Base-by-base conservation (phyloP, 108 stramenopile species). In the Skeletonema marinoi region DNA sequence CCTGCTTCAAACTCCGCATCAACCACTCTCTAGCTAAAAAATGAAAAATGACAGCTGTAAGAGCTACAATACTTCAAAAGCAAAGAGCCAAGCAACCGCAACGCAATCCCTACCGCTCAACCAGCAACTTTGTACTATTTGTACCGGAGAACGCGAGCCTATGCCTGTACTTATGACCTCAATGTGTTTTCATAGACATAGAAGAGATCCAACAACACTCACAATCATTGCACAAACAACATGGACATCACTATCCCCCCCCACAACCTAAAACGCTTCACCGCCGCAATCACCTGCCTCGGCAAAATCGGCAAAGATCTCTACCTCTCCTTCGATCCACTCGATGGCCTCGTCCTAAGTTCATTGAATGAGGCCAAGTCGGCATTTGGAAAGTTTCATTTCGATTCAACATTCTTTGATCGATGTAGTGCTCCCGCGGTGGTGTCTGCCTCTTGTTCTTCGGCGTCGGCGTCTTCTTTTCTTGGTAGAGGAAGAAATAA, bases 191-290 rank as follows among this genome's bases (percentile, higher is more conserved):
- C n/a, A n/a, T n/a, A n/a, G n/a, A n/a, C 6, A 35, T 35, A 6
- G 33, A 6, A 35, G 33, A 35, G 33, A 35, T 35, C 4, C 33
- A 6, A 4, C 1, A 33, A 33, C 33, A 35, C 33, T 35, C 33
- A 35, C 33, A 4, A 35, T 6, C 33, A 35, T 1, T 6, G 6
- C 6, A 35, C 4, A 35, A 35, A 35, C 6, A 35, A n/a, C 17
- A 95, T 95, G 94, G 94, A 95, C 84, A 82, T 88, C 48, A 82
- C 87, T 30, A 88, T 95, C 70, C 88, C 90, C 10, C 83, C 84
- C 17, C 85, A 88, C 66, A 81, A 82, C 44, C 86, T 95, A 2
- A 86, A 88, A 38, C 78, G 87, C 21, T 93, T 95, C 73, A 87
- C 89, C 11, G 69, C 88, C 25, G 88, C 94, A 32, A 75, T 95